Evolutionary conservation across 2,329 filamentous ascomycete genomes (phyloP).

Genomic region (Periconia sp.): DNA sequence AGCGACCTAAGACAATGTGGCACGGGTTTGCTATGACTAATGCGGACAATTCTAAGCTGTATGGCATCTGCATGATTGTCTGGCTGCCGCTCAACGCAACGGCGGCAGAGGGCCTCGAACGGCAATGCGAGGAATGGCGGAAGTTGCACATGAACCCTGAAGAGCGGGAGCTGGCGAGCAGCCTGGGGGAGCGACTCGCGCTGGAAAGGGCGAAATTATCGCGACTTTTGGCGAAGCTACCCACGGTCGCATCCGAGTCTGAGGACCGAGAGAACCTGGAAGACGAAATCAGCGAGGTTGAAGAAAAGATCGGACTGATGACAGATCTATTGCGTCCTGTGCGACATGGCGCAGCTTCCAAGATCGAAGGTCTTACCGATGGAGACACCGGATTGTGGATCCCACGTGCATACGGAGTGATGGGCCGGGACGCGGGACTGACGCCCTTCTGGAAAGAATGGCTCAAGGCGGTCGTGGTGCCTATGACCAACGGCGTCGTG

Average conservation of each 20-base stretch:
- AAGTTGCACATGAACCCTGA: constrained; percentile 80
- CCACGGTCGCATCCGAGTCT: constrained; percentile 79
- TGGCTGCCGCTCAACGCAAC: constrained; percentile 87
- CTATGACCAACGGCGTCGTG: constrained; percentile 89
- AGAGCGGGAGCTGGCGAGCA: constrained; percentile 90
- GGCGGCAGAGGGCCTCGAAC: constrained; percentile 83
- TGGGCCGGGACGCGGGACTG: constrained; percentile 82
- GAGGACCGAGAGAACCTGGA: constrained; percentile 82
- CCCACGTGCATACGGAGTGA: constrained; percentile 88
- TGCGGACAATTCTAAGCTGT: constrained; percentile 87
- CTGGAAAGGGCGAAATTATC: constrained; percentile 89
- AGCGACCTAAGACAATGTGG: constrained; percentile 94
- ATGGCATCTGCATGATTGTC: constrained; percentile 88
- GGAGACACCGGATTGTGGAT: constrained; percentile 97
- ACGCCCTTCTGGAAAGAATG: constrained; percentile 98
- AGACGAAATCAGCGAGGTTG: constrained; percentile 92
- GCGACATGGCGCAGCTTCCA: constrained; percentile 91
- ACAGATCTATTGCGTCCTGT: constrained; percentile 92
- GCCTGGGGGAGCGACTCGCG: constrained; percentile 85
- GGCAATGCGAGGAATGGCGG: constrained; percentile 60
- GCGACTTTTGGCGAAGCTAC: constrained; percentile 81
- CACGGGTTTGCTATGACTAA: constrained; percentile 99
- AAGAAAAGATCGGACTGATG: constrained; percentile 98
- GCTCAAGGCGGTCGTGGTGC: constrained; percentile 90
- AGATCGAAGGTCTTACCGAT: constrained; percentile 94